Evolutionary conservation across 1,284 basidiomycete genomes (phyloP).

Genomic region (Sphagnurus paluster): DNA sequence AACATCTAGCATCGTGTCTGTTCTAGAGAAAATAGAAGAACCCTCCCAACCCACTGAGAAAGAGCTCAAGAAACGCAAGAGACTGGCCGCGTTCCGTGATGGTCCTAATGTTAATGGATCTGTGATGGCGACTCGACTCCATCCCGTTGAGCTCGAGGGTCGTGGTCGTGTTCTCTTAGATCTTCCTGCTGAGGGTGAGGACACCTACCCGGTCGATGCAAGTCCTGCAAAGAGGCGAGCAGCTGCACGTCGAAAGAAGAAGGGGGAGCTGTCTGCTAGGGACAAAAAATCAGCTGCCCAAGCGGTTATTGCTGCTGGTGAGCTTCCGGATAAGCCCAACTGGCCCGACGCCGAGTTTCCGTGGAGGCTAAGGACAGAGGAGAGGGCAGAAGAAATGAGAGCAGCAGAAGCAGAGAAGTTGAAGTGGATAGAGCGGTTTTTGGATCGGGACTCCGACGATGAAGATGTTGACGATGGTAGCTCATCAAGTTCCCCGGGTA

Average conservation of each 20-base stretch:
- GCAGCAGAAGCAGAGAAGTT: slow-evolving; percentile 58
- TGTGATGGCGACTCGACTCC: slow-evolving; percentile 48
- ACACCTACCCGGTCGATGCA: slow-evolving; percentile 25
- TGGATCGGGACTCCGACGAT: slow-evolving; percentile 60
- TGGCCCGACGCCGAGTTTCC: slow-evolving; percentile 79
- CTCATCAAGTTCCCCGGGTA: not conserved
- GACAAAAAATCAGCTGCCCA: slow-evolving; percentile 30
- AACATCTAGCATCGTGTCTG: slow-evolving; percentile 37
- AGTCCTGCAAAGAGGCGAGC: slow-evolving; percentile 35
- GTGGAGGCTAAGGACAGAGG: slow-evolving; percentile 61
- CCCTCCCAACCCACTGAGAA: slow-evolving; percentile 49
- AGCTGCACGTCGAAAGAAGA: slow-evolving; percentile 38
- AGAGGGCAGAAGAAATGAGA: slow-evolving; percentile 49
- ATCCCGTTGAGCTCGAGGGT: slow-evolving; percentile 63
- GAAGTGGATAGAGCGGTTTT: slow-evolving; percentile 55
- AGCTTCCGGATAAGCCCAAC: slow-evolving; percentile 48
- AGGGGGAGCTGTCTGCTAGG: slow-evolving; percentile 26
- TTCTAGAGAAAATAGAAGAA: slow-evolving; percentile 36
- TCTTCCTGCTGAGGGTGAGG: slow-evolving; percentile 33
- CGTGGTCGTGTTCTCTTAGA: slow-evolving; percentile 66
- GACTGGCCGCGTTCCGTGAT: slow-evolving; percentile 60
- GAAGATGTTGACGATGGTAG: slow-evolving; percentile 43
- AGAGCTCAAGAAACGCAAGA: slow-evolving; percentile 60
- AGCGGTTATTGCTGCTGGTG: slow-evolving; percentile 25
- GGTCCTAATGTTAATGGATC: slow-evolving; percentile 23